Evolutionary conservation across 2,329 filamentous ascomycete genomes (phyloP).

Genomic region (Hypoxylon sp.): DNA sequence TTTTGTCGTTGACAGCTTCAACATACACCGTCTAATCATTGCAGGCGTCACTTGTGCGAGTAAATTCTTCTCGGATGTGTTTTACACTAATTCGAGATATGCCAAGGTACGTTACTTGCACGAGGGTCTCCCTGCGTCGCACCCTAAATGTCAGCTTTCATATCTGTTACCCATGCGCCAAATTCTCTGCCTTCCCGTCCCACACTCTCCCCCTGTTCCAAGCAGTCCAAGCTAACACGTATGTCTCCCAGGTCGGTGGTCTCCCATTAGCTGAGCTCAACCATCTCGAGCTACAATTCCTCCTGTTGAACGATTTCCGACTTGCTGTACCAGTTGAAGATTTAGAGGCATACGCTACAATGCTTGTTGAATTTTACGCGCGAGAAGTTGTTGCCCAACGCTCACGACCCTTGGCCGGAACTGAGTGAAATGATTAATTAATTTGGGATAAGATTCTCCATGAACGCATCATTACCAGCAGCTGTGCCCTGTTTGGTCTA

Average conservation of each 20-base stretch:
- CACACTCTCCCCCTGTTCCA: neutral
- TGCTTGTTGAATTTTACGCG: slow-evolving; percentile 98
- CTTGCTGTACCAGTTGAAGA: slow-evolving; percentile 95
- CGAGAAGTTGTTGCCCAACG: slow-evolving; percentile 79
- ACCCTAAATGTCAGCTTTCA: neutral
- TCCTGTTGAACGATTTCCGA: slow-evolving; percentile 95
- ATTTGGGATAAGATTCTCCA: slow-evolving; percentile 19
- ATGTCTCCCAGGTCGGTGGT: slow-evolving; percentile 83
- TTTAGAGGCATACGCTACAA: slow-evolving; percentile 96
- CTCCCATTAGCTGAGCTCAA: slow-evolving; percentile 93
- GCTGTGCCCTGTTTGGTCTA: slow-evolving; percentile 20
- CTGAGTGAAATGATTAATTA: slow-evolving; percentile 16
- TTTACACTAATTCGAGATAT: slow-evolving; percentile 99
- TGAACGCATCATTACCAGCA: neutral
- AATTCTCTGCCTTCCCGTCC: neutral
- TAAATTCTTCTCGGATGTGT: slow-evolving; percentile 99
- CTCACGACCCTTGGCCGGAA: slow-evolving; percentile 44
- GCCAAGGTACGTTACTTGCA: slow-evolving; percentile 81
- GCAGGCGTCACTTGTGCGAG: slow-evolving; percentile 97
- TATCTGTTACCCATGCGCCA: neutral
- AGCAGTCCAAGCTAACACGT: slow-evolving; percentile 40
- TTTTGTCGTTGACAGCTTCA: slow-evolving; percentile 98
- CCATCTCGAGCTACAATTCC: slow-evolving; percentile 94
- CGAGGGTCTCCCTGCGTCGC: neutral
- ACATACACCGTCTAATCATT: slow-evolving; percentile 97